phyloP scores from a whole-genome alignment of 78 protist genomes.

The Dictyostelium capitatum region DNA sequence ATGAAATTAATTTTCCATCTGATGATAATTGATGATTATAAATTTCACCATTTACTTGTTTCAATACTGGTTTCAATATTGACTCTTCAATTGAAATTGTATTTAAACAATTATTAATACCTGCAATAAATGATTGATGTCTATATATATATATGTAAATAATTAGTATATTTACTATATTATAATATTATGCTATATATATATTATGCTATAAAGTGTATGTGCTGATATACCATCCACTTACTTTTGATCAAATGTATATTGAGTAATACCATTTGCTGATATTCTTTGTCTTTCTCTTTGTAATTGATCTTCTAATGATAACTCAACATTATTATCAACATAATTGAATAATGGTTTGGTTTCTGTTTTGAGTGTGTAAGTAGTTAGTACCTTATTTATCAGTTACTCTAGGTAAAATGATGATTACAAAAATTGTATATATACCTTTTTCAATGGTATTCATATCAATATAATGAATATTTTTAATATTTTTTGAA shows the following conservation, averaged over 20 bases:
- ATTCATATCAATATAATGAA: slow-evolving; percentile 29
- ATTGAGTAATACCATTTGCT: slow-evolving; percentile 54
- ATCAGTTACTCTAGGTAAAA: too few relatives aligned
- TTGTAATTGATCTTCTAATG: slow-evolving; percentile 54
- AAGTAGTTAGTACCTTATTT: too few relatives aligned
- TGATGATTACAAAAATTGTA: not conserved
- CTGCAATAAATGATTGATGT: slow-evolving; percentile 26
- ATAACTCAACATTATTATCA: slow-evolving; percentile 12
- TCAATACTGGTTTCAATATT: not conserved
- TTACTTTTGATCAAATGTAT: slow-evolving; percentile 13
- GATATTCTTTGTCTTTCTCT: slow-evolving; percentile 73
- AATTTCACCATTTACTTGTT: slow-evolving; percentile 5
- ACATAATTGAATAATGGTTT: slow-evolving; percentile 47
- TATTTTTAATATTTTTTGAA: not conserved
- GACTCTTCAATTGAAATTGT: slow-evolving; percentile 5
- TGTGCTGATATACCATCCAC: not conserved
- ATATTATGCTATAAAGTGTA: not conserved
- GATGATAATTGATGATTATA: slow-evolving; percentile 41
- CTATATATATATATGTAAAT: not conserved
- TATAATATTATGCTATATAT: not conserved
- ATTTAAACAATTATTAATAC: slow-evolving; percentile 29
- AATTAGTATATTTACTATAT: too few relatives aligned
- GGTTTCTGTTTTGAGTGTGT: slow-evolving; percentile 8
- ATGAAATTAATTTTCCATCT: slow-evolving; percentile 55
- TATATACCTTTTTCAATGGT: not conserved